A percentile compares a stretch with the other conserved stretches of the same genome.
Conservation (phyloP, 2,329 filamentous ascomycete genomes). For the Trichoderma afroharzianum region DNA sequence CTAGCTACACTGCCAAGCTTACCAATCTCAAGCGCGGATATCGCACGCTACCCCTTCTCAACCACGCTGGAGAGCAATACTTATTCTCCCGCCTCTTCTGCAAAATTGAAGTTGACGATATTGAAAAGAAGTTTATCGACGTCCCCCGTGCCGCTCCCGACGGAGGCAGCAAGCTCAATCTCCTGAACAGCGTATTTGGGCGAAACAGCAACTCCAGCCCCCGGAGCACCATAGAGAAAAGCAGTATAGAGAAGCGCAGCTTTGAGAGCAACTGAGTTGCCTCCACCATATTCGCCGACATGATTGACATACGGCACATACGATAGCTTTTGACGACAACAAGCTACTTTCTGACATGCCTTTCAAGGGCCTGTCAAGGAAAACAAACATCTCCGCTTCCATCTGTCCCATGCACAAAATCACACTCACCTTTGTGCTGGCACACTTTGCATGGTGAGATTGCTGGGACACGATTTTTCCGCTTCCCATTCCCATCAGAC, state of each 20-base stretch:
- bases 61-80: conserved; percentile 86
- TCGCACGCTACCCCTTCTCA: conserved; percentile 84
- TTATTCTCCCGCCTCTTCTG: conserved; percentile 94
- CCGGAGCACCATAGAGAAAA: conserved; percentile 50
- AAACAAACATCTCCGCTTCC: neutral
- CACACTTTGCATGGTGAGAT: neutral
- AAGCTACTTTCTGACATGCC: neutral
- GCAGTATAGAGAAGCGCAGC: conserved; percentile 47
- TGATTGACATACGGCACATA: neutral
- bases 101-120: conserved; percentile 66
- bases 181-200: conserved; percentile 55
- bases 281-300: neutral
- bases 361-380: neutral
- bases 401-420: neutral
- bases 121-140: conserved; percentile 56
- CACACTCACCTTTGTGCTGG: neutral
- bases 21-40: conserved; percentile 87
- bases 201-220: conserved; percentile 48
- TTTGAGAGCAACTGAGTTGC: conserved; percentile 38
- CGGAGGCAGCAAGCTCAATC: conserved; percentile 50
- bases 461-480: neutral
- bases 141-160: conserved; percentile 39
- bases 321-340: neutral
- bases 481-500: conserved; percentile 12
- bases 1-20: conserved; percentile 90